Evolutionary conservation across 2,329 filamentous ascomycete genomes (phyloP), one percentile per base, ranked within the genome.

Genomic region (Endoconidiophora laricicola): DNA sequence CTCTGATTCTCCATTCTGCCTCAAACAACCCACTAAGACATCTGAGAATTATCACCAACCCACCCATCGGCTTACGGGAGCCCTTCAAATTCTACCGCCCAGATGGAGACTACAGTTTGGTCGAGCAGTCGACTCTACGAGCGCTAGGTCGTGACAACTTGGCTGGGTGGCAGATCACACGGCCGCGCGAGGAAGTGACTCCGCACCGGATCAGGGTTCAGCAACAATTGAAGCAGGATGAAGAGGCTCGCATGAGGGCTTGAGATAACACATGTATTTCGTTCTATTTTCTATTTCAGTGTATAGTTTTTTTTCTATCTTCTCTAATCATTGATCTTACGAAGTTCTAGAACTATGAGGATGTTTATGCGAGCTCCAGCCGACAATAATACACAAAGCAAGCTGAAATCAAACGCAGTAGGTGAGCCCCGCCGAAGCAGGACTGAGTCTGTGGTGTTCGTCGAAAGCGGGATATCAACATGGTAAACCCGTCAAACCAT

Each of bases 1-100:
- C 75, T 40, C 61, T 79, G 16, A 79, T 78, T 73, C 59, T 78
- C 60, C 75, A 79, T 59, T 69, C 67, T 38, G 70, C 72, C 3
- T 71, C 38, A 57, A 67, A 18, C 56, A 61, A 61, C 49, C 54
- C 55, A 14, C 54, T 56, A 9, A 57, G 59, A 16, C 52, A 56
- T 41, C 43, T 57, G 12, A 54, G 59, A 20, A 56, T 60, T 54
- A 60, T 60, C 44, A 60, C 58, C 10, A 60, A 60, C 47, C 58
- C 58, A 7, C 58, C 73, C 0, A 69, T 78, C 6, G 66, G 62
- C 18, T 58, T 78, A 2, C 66, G 60, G 40, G 63, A 71, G 59
- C 55, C 53, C 9, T 56, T 57, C 48, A 46, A 54, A 10, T 57
- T 57, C 23, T 65, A 75, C 55, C 61, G 74, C 12, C 56, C 59